Evolutionary conservation across 1,284 basidiomycete species (phyloP).

Genomic region (Apiotrichum montevideense): DNA sequence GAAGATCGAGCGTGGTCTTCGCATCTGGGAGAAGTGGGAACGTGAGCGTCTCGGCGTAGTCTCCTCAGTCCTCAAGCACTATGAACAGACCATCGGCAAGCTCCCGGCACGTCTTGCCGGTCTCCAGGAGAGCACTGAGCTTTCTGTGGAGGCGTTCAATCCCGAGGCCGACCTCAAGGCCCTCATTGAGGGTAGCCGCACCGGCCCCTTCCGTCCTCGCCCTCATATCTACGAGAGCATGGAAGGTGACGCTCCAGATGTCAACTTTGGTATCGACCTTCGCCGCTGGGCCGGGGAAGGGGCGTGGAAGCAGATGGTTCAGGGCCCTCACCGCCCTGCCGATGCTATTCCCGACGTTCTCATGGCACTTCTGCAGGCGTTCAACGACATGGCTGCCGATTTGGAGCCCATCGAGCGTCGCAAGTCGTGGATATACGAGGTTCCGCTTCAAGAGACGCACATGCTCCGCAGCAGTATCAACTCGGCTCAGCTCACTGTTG

Average conservation of each 20-base stretch:
- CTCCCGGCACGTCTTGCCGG: constrained; percentile 61
- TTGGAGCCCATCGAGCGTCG: constrained; percentile 72
- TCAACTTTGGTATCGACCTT: constrained; percentile 81
- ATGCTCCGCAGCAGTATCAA: constrained; percentile 77
- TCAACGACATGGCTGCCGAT: constrained; percentile 61
- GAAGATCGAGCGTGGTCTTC: constrained; percentile 71
- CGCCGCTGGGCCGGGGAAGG: constrained; percentile 70
- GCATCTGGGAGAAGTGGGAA: constrained; percentile 76
- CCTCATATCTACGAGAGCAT: constrained; percentile 78
- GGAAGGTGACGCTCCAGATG: constrained; percentile 69
- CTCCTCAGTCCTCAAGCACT: constrained; percentile 77
- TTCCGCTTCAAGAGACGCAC: constrained; percentile 73
- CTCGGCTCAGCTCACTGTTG: constrained; percentile 58
- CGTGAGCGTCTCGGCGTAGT: constrained; percentile 70
- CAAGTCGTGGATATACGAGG: constrained; percentile 84
- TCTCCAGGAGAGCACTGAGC: constrained; percentile 62
- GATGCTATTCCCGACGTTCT: constrained; percentile 66
- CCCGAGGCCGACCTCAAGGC: constrained; percentile 63
- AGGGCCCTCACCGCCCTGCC: constrained; percentile 50
- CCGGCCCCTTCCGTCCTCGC: constrained; percentile 75
- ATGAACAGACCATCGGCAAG: constrained; percentile 67
- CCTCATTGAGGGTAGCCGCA: constrained; percentile 80
- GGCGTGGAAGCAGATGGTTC: constrained; percentile 49
- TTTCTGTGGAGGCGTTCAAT: constrained; percentile 71
- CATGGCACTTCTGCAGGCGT: constrained; percentile 58